Evolutionary conservation across 176 grass and related monocot species (phyloP), one percentile per base, ranked within the genome.

Genomic region (Areca catechu): DNA sequence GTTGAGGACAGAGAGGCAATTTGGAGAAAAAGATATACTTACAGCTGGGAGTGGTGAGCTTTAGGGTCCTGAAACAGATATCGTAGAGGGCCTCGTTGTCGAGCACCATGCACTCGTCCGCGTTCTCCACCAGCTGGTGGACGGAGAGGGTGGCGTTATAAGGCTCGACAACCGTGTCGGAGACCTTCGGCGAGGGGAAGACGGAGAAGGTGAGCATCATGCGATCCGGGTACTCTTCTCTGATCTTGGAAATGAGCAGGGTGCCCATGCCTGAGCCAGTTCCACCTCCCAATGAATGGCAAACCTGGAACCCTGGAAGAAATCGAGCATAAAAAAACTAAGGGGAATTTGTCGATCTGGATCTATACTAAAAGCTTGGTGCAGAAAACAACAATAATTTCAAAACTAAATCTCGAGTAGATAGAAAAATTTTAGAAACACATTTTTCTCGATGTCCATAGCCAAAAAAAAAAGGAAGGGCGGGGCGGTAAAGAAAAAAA

Each of bases 11-110:
- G 30, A 34, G 30, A 34, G 30, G 7, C 7, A 9, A 34, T 43
- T 43, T 43, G 34, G 34, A 14, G 34, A 43, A 14, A 14, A 2
- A 5, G 34, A 34, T 12, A 43, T 43, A 2, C 34, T 43, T 43
- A 58, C 56, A 58, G 56, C 56, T 58, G 21, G 56, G 56, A 16
- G 56, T 58, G 56, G 15, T 58, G 56, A 58, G 56, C 24, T 58
- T 58, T 14, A 58, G 56, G 23, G 56, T 58, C 24, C 56, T 58
- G 56, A 58, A 58, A 23, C 56, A 58, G 24, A 58, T 58, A 20
- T 58, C 56, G 56, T 58, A 58, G 23, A 58, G 56, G 23, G 56
- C 56, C 16, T 58, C 56, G 24, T 58, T 58, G 56, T 58, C 56
- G 16, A 58, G 56, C 4, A 58, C 56, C 56, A 58, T 58, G 56